Evolutionary conservation across 2,329 filamentous ascomycete genomes (phyloP).

Genomic region (Ceratocystis lukuohia): DNA sequence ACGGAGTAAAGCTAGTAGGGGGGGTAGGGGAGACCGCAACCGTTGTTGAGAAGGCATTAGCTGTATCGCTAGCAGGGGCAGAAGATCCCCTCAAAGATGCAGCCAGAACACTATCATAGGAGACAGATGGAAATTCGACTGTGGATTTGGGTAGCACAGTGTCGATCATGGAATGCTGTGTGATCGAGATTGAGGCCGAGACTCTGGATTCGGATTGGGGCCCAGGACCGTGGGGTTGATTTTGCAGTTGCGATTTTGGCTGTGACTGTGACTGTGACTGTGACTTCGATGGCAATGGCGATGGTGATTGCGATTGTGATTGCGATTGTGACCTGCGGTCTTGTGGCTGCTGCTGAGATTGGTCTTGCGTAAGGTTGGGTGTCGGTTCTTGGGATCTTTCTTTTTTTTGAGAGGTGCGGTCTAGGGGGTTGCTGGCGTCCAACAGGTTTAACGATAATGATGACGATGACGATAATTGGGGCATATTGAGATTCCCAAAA

Average conservation of each 20-base stretch:
- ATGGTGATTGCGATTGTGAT: too few species aligned
- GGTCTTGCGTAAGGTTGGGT: neutral
- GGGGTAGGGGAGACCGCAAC: conserved; percentile 3
- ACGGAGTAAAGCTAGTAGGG: conserved; percentile 16
- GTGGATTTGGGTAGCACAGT: neutral
- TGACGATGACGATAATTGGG: neutral
- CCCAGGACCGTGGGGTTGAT: neutral
- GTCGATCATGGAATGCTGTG: neutral
- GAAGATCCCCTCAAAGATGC: neutral
- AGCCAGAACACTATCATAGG: neutral
- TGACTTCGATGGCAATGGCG: too few species aligned
- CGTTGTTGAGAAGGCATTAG: neutral
- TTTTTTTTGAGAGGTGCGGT: neutral
- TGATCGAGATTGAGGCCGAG: neutral
- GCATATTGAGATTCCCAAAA: neutral
- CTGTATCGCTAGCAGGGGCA: neutral
- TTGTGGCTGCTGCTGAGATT: neutral
- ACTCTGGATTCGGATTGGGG: neutral
- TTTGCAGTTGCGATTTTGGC: neutral
- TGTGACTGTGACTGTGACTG: too few species aligned
- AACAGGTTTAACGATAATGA: conserved; percentile 1
- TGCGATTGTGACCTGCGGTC: too few species aligned
- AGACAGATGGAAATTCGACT: neutral
- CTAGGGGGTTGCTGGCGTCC: neutral
- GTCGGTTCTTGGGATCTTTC: neutral